Evolutionary conservation across 495 filamentous ascomycete species (phyloP), one percentile per base, ranked within the genome.

Genomic region (Cudoniella acicularis): DNA sequence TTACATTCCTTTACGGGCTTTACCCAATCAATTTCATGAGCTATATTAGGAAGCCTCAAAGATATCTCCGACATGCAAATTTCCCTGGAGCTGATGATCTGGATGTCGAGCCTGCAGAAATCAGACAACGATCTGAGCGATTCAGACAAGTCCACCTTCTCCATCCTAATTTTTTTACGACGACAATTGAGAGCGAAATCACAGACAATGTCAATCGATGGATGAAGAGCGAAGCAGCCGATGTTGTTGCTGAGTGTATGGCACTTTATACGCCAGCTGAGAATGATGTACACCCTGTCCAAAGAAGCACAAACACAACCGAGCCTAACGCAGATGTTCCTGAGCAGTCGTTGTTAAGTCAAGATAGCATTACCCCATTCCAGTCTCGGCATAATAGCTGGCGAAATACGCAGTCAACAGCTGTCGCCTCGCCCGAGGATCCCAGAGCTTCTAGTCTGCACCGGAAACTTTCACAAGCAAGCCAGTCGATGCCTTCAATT

Each of bases 1-100:
- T 96, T 78, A 83, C 91, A 9, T 83, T 88, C 45, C 73, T 91
- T 2, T 91, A 91, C 59, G 88, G 88, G 11, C 73, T 91, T 9
- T 91, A 91, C 60, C 88, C 88, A n/a, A 80, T 89, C 58, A 90
- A 90, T 66, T 86, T 91, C 67, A 80, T 86, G 75, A 82, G 82
- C 62, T 91, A 88, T 70, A 86, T 91, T 47, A 77, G 87, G 22
- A 90, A 91, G 62, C 87, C 88, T 2, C 80, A 87, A 36, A 79
- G 83, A 64, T 90, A 84, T 58, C 72, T 91, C 1, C 81, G 86
- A 41, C 80, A 84, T 63, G 79, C 81, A 6, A 75, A 84, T 48
- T 81, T 81, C 55, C 69, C 80, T 36, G 83, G 82, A 51, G 79
- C 80, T 20, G 83, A 90, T 24, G 84, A 87, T 45, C 77, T 90